Evolutionary conservation across 2,329 filamentous ascomycete genomes (phyloP).

Genomic region (Pseudonectria buxi): DNA sequence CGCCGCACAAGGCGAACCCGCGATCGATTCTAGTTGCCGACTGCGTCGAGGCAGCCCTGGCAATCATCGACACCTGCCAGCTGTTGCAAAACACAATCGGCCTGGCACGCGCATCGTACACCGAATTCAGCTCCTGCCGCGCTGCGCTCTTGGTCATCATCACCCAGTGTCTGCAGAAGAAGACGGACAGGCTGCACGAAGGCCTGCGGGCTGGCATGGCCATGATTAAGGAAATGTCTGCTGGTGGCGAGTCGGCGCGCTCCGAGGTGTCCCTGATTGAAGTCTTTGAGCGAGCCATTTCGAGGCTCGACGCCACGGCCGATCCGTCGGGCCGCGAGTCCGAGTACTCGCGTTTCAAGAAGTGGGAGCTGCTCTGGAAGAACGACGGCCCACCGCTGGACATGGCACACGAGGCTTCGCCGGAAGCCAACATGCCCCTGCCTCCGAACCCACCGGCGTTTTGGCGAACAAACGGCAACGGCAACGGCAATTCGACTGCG

Average conservation of each 20-base stretch:
- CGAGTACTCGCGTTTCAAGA: constrained; percentile 44
- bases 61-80: constrained; percentile 44
- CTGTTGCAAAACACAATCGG: constrained; percentile 43
- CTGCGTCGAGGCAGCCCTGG: constrained; percentile 45
- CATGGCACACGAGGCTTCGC: constrained; percentile 17
- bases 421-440: constrained; percentile 16
- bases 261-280: constrained; percentile 48
- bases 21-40: constrained; percentile 39
- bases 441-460: constrained; percentile 17
- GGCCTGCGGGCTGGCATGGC: constrained; percentile 42
- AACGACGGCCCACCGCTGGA: constrained; percentile 27
- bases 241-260: constrained; percentile 44
- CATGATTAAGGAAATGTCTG: constrained; percentile 47
- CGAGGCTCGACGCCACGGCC: constrained; percentile 37
- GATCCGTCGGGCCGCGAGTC: constrained; percentile 35
- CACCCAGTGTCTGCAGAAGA: constrained; percentile 32
- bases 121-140: constrained; percentile 49
- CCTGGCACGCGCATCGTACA: constrained; percentile 48
- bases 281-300: constrained; percentile 42
- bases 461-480: constrained; percentile 14
- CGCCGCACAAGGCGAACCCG: constrained; percentile 24
- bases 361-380: constrained; percentile 44
- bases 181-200: constrained; percentile 35
- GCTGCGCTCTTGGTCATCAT: constrained; percentile 44
- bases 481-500: background rate